Evolutionary conservation across 768 basidiomycete species (phyloP), one percentile per base, ranked within the genome.

Genomic region (Cantharellus anzutake): DNA sequence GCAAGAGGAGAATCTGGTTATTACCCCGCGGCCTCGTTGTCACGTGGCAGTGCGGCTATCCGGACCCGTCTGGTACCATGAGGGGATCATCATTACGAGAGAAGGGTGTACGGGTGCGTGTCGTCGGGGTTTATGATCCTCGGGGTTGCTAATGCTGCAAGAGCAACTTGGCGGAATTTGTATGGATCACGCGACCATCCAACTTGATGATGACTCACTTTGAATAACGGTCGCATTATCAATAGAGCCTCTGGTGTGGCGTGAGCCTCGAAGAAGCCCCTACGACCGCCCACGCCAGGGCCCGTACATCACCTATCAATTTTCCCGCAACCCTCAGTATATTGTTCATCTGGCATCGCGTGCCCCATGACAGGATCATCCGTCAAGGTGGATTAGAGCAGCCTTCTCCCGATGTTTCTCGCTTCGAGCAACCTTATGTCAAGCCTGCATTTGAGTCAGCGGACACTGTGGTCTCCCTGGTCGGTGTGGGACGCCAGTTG

Each of bases 401-500:
- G 44, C 29, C 11, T 48, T 48, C 44, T 11, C 44, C 44, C 11
- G 44, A 48, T 29, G 44, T 11, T 11, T 48, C 44, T 11, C 44
- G 11, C 44, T 29, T 48, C 44, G 44, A 48, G 11, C 11, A 48
- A 48, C 44, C 44, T 29, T 11, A 11, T 48, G 11, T 48, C 44
- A 48, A 11, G 44, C 52, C 52, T 11, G 80, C 78, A 2, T 76
- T 87, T 61, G 66, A 75, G 60, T 76, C 71, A 61, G 82, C 86
- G 2, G 67, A 72, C 41, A 74, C 78, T 2, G 75, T 86, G 2
- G 71, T 86, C 0, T 86, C 83, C 16, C 74, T 87, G 41, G 84
- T 86, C 38, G 84, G 84, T 2, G 69, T 86, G 34, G 71, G 87
- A 65, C 72, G 77, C 56, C 5, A 73, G 83, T 11, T 83, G 86